These are phyloP conservation scores for Hypoxylon crocopeplum DNA, from an alignment of 495 filamentous ascomycete species.

Conservation along the genomic window DNA sequence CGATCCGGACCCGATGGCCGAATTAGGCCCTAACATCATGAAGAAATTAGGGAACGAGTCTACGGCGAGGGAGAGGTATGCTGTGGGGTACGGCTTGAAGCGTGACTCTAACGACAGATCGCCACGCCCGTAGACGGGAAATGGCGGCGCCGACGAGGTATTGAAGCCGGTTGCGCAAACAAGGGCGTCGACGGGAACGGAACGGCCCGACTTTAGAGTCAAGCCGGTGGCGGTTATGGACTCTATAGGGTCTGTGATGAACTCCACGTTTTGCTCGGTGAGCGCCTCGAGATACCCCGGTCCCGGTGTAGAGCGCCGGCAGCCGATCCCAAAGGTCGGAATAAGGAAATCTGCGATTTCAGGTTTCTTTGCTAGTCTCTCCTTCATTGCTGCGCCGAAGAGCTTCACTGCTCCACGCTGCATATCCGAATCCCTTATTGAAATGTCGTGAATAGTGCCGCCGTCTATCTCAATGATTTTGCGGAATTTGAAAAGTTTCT, in stretches of 20 bases:
- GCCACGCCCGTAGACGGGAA: constrained; percentile 60
- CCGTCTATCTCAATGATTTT: constrained; percentile 50
- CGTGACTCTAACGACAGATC: constrained; percentile 57
- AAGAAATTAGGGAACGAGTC: constrained; percentile 74
- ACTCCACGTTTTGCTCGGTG: constrained; percentile 65
- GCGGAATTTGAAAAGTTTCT: constrained; percentile 44
- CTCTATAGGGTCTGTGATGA: constrained; percentile 61
- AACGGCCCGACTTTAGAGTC: constrained; percentile 53
- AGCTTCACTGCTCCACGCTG: constrained; percentile 32
- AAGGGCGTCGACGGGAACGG: constrained; percentile 57
- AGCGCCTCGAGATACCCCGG: constrained; percentile 75
- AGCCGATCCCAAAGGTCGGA: constrained; percentile 71
- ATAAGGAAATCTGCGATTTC: constrained; percentile 47
- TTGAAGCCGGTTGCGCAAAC: constrained; percentile 76
- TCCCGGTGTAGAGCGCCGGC: constrained; percentile 74
- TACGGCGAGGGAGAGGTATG: constrained; percentile 68
- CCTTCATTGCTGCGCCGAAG: constrained; percentile 43
- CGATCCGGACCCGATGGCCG: constrained; percentile 61
- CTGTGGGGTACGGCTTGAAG: constrained; percentile 60
- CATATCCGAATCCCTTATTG: constrained; percentile 42
- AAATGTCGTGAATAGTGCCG: constrained; percentile 47
- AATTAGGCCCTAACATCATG: constrained; percentile 67
- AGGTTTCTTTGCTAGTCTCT: constrained; percentile 42
- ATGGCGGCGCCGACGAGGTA: constrained; percentile 63
- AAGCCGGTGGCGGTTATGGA: constrained; percentile 60